Evolutionary conservation across 306 rosid genomes (phyloP), one percentile per base, ranked within the genome.

Genomic region (Ammopiptanthus mongolicus): DNA sequence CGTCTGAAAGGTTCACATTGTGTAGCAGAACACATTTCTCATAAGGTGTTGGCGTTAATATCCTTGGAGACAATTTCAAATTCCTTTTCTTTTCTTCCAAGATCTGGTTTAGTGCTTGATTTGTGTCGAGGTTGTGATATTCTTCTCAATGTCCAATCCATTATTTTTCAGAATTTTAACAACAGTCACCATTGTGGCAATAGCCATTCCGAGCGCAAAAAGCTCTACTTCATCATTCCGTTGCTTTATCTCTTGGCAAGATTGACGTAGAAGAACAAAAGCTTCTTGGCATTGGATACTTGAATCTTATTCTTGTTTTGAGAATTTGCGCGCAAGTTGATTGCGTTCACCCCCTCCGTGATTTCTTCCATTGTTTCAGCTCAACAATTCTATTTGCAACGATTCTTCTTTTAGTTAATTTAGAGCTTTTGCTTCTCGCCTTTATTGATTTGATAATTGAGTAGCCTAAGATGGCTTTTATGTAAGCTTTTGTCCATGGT

Each of bases 231-330:
- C 91, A 52, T 80, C 78, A 65, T 87, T 68, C 66, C 80, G 91
- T 71, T 87, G 89, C 89, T 85, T 72, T 85, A 87, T 85, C 91
- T 87, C 87, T 87, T 87, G 64, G 89, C 91, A 39, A 87, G 87
- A 85, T 85, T 87, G 37, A 87, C 91, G 62, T 87, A 87, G 86
- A 87, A 87, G 79, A 87, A 87, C 41, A 28, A 34, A 34, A 88
- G 88, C 3, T 84, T 87, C 74, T 87, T 84, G 71, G 90, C 85
- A 81, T 87, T 87, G 63, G 91, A 87, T 18, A 87, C 91, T 78
- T 87, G 89, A 81, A 85, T 87, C 59, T 87, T 82, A 68, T 87
- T 87, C 86, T 85, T 85, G 87, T 80, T 87, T 66, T 83, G 86
- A n/a, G 76, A 28, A 22, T 87, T 85, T 31, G 68, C 63, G 1